Evolutionary conservation across 177 flowering plant genomes (phyloP).

Genomic region (Vitis hybrid): DNA sequence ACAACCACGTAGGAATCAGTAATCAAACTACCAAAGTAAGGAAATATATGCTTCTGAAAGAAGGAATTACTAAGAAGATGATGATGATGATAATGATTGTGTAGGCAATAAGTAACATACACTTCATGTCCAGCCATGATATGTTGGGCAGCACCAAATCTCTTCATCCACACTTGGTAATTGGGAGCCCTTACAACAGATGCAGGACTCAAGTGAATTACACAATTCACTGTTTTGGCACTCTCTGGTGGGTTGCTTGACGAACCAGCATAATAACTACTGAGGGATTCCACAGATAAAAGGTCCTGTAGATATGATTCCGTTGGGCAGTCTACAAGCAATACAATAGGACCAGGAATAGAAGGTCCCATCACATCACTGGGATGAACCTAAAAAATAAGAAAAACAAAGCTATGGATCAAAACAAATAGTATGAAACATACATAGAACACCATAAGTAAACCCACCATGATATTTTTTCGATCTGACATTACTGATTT

Average conservation of each 20-base stretch:
- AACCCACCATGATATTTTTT: conserved; percentile 63
- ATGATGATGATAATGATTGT: no score
- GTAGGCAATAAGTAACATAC: conserved; percentile 32
- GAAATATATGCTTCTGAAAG: background rate
- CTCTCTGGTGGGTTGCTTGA: conserved; percentile 16
- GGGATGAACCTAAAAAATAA: conserved; percentile 71
- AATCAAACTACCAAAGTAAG: background rate
- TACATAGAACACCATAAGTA: background rate
- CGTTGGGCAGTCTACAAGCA: conserved; percentile 91
- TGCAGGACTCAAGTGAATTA: conserved; percentile 81
- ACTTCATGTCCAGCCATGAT: conserved; percentile 91
- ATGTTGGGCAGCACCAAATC: conserved; percentile 80
- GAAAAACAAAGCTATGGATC: conserved; percentile 13
- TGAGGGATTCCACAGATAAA: conserved; percentile 47
- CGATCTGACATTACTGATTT: conserved; percentile 81
- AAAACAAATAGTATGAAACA: background rate
- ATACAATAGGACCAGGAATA: conserved; percentile 81
- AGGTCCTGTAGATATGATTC: conserved; percentile 57
- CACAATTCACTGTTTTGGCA: conserved; percentile 62
- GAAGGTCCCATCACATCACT: conserved; percentile 90
- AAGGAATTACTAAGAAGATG: background rate
- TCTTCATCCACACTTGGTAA: conserved; percentile 85
- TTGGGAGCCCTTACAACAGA: conserved; percentile 38
- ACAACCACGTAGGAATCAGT: background rate
- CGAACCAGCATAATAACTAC: conserved; percentile 46